These are phyloP conservation scores for Pseudevernia furfuracea DNA, from an alignment of 495 filamentous ascomycete genomes.

Conservation along the genomic window DNA sequence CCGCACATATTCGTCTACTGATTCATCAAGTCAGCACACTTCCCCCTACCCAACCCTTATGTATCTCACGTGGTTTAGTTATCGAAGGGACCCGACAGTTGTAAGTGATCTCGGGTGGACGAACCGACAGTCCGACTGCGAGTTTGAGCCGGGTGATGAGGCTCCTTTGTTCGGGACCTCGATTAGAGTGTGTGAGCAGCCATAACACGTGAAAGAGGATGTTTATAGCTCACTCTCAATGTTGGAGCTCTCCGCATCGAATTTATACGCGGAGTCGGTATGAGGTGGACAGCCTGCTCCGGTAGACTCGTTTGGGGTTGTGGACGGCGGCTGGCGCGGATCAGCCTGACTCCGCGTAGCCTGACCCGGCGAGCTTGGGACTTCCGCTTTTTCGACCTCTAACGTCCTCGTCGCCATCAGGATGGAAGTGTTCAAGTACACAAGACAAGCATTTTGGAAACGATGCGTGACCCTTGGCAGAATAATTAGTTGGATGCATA, in stretches of 20 bases:
- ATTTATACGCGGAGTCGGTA: not conserved
- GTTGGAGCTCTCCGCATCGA: not conserved
- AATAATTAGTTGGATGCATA: too few relatives aligned
- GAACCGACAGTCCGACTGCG: not conserved
- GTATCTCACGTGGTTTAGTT: not conserved
- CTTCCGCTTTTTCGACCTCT: conserved; percentile 18
- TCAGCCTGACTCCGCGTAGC: too few relatives aligned
- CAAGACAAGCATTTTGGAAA: too few relatives aligned
- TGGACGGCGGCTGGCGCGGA: too few relatives aligned
- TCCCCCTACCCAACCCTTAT: not conserved
- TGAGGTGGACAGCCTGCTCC: not conserved
- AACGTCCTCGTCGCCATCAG: too few relatives aligned
- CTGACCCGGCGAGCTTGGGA: not conserved
- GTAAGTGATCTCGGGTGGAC: not conserved
- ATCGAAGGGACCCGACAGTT: conserved; percentile 1
- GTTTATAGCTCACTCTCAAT: not conserved
- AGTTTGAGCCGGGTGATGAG: not conserved
- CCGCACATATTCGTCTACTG: conserved; percentile 13
- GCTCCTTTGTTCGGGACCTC: conserved; percentile 4
- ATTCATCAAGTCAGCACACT: not conserved
- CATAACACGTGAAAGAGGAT: not conserved
- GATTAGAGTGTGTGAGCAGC: not conserved
- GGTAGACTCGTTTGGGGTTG: not conserved
- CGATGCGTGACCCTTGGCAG: too few relatives aligned
- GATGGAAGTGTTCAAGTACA: too few relatives aligned